Base-by-base conservation (phyloP, 202 grass and related monocot species). In the Saccharum hybrid region DNA sequence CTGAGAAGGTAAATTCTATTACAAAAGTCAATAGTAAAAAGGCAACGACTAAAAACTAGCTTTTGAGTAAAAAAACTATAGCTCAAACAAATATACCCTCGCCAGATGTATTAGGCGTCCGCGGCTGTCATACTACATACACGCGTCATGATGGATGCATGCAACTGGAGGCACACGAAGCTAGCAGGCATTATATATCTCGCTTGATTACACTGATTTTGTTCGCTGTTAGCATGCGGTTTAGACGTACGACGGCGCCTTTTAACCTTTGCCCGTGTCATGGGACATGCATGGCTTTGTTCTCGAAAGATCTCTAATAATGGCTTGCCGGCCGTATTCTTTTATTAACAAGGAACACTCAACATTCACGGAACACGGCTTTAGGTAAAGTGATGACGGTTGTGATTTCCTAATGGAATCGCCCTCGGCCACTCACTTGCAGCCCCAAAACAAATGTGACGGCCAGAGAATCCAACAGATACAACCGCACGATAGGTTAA, bases 241-340 rank as follows among this genome's bases (percentile, higher is more conserved):
- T 66, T 66, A 36, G 64, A 66, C 63, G 28, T 34, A 65, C 63
- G 63, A 65, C 66, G 36, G 0, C 9, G 0, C 8, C 66, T 40
- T 40, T 68, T 40, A n/a, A 21, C 19, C 37, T 41, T 38, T 19
- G 8, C 4, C 18, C 7, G 8, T 31, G 51, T 59, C 34, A 59
- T 22, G 34, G 33, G 36, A 40, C 36, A 40, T 41, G 9, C 19
- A 40, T 41, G 8, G 37, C 66, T 40, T 68, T 41, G 37, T 68
- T 68, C n/a, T 37, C 19, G 9, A 41, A 41, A 41, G 66, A 68
- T 40, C 39, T 23, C 19, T 14, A 70, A 40, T 23, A 10, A 40
- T 23, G 19, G n/a, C 67, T 43, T 43, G 67, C 67, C 67, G 38
- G 67, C 38, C 67, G 67, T 21, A 10, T 42, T 70, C 40, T 70